These are phyloP conservation scores for Talaromyces funiculosus DNA, from an alignment of 2,329 filamentous ascomycete genomes.

Conservation along the genomic window DNA sequence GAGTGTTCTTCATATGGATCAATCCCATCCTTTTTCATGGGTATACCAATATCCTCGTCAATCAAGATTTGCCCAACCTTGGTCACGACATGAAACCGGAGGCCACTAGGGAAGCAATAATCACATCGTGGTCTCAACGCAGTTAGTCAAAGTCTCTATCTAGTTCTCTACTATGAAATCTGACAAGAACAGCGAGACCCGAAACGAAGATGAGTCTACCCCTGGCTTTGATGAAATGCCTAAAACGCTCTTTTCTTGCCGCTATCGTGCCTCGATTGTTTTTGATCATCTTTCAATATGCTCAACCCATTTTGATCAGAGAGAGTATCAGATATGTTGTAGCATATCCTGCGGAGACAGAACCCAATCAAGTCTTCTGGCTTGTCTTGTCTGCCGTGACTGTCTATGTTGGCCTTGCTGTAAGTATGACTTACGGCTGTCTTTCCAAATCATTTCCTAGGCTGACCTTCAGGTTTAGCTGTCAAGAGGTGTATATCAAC, in stretches of 20 bases:
- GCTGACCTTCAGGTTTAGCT: slow-evolving; percentile 20
- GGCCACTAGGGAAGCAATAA: slow-evolving; percentile 1
- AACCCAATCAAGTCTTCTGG: slow-evolving; percentile 37
- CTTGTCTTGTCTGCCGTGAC: slow-evolving; percentile 40
- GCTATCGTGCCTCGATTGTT: slow-evolving; percentile 28
- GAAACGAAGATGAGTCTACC: slow-evolving; percentile 9
- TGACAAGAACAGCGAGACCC: slow-evolving; percentile 6
- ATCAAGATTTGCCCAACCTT: background rate
- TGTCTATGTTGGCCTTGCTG: slow-evolving; percentile 34
- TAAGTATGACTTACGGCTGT: background rate
- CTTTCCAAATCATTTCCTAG: background rate
- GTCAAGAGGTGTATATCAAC: slow-evolving; percentile 35
- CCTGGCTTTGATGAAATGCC: background rate
- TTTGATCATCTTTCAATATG: slow-evolving; percentile 32
- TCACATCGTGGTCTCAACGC: slow-evolving; percentile 2
- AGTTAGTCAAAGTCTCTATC: background rate
- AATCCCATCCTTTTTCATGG: slow-evolving; percentile 4
- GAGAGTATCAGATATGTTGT: slow-evolving; percentile 30
- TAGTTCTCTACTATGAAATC: background rate
- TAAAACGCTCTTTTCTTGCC: slow-evolving; percentile 23
- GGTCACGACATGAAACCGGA: slow-evolving; percentile 2
- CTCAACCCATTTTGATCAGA: slow-evolving; percentile 35
- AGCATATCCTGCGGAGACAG: slow-evolving; percentile 20
- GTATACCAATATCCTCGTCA: background rate
- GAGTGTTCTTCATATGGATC: slow-evolving; percentile 2